Evolutionary conservation across 257 asterid species (phyloP), one percentile per base, ranked within the genome.

Genomic region (Eustoma russellianum): DNA sequence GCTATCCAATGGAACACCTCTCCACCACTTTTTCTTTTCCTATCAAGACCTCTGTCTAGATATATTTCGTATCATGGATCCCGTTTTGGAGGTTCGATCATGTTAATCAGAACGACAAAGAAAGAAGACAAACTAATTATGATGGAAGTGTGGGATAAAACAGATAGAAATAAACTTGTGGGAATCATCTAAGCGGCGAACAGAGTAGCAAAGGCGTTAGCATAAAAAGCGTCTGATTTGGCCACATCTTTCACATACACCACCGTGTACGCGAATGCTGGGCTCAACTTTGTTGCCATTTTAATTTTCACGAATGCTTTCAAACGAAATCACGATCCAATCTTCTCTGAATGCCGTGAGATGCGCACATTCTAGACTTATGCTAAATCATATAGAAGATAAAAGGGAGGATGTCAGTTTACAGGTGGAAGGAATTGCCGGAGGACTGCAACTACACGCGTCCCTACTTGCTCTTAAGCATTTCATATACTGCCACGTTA

Each of bases 211-310:
- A 90, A 90, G 53, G 95, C 94, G 50, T 81, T 71, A 52, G 72
- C 57, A 54, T 90, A 90, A 65, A 90, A 90, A 0, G 66, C 86
- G 3, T 81, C 69, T 13, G 94, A 81, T 76, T 81, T 81, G 1
- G 84, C 75, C 0, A 90, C 97, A 38, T 86, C 94, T 68, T 59
- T 73, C 15, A 79, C 84, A 65, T 90, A 90, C 34, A 86, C 76
- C 0, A 90, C 86, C 17, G 88, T 78, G 79, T 90, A 86, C 5
- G 88, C 97, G 18, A 50, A 86, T 24, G 43, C 55, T 6, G 97
- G 93, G 34, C 8, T 76, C 55, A 63, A 52, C 9, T 65, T 73
- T 30, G 86, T 59, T 28, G 84, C 80, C 91, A 79, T 82, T 49
- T 19, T 16, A 46, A 15, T 17, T 17, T 19, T 24, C 2, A 24